Percentiles rank a stretch among this genome's conserved stretches.
Conservation (phyloP, 2,329 filamentous ascomycete genomes). For the Macrophomina phaseolina region DNA sequence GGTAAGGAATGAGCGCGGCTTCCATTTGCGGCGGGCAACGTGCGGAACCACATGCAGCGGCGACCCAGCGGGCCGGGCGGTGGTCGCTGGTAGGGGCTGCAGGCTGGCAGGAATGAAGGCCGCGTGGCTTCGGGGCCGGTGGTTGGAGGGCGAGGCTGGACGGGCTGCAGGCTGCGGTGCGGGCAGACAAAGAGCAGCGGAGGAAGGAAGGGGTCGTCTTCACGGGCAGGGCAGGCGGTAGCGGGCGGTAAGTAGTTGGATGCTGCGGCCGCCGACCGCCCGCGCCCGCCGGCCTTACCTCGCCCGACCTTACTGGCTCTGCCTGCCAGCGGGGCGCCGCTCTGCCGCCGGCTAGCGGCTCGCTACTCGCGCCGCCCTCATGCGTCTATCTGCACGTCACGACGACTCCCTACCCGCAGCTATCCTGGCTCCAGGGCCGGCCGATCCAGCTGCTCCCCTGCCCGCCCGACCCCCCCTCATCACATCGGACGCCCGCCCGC, state of each 20-base stretch:
- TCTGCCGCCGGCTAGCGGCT: conserved; percentile 16
- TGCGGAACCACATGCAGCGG: conserved; percentile 27
- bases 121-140: conserved; percentile 9
- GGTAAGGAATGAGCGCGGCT: conserved; percentile 19
- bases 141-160: background rate
- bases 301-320: background rate
- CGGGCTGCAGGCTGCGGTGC: conserved; percentile 15
- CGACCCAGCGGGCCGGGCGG: conserved; percentile 16
- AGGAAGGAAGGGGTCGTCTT: conserved; percentile 7
- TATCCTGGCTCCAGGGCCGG: conserved; percentile 21
- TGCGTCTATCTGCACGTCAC: conserved; percentile 27
- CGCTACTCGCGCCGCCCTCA: conserved; percentile 16
- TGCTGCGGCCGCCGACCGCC: too few relatives aligned
- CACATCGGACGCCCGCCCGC: conserved; percentile 11
- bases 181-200: conserved; percentile 13
- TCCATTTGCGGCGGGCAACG: conserved; percentile 25
- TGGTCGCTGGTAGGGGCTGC: background rate
- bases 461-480: background rate
- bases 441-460: conserved; percentile 20
- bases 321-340: conserved; percentile 7
- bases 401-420: conserved; percentile 1
- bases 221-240: background rate
- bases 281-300: background rate
- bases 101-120: conserved; percentile 19
- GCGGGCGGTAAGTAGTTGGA: background rate